A percentile compares a stretch with the other conserved stretches of the same genome.
These are phyloP conservation scores for Colletotrichum theobromicola DNA, from an alignment of 2,329 filamentous ascomycete species.

Conservation along the genomic window DNA sequence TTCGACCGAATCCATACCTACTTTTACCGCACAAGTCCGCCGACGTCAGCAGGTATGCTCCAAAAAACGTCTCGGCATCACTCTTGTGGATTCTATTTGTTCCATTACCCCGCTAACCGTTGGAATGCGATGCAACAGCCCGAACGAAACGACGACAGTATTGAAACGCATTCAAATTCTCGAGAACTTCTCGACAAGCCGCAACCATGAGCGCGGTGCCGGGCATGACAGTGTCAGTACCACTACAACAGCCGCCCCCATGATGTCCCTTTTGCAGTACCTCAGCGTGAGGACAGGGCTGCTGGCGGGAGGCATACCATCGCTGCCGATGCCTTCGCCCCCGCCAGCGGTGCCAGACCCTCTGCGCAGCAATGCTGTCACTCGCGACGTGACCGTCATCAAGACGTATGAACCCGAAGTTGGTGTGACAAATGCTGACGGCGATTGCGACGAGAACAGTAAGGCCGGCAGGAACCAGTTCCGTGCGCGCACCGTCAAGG, in stretches of 20 bases:
- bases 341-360: constrained; percentile 18
- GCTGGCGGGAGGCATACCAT: constrained; percentile 12
- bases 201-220: constrained; percentile 15
- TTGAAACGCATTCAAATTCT: constrained; percentile 11
- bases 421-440: constrained; percentile 33
- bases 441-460: constrained; percentile 48
- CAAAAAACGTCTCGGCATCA: not conserved
- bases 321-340: not conserved
- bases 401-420: constrained; percentile 15
- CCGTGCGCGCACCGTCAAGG: constrained; percentile 84
- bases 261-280: constrained; percentile 23
- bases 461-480: constrained; percentile 85
- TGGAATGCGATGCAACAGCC: constrained; percentile 38
- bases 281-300: constrained; percentile 27
- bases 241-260: not conserved
- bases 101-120: constrained; percentile 45
- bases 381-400: constrained; percentile 24
- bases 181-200: not conserved
- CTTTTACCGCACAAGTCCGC: not conserved
- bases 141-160: constrained; percentile 7
- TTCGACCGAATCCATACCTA: not conserved
- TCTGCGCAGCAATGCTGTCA: constrained; percentile 9
- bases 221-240: constrained; percentile 25
- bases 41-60: not conserved
- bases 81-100: constrained; percentile 3